These are phyloP conservation scores for Rhizomucor miehei DNA, from an alignment of 371 early-diverging fungal genomes.

Conservation along the genomic window DNA sequence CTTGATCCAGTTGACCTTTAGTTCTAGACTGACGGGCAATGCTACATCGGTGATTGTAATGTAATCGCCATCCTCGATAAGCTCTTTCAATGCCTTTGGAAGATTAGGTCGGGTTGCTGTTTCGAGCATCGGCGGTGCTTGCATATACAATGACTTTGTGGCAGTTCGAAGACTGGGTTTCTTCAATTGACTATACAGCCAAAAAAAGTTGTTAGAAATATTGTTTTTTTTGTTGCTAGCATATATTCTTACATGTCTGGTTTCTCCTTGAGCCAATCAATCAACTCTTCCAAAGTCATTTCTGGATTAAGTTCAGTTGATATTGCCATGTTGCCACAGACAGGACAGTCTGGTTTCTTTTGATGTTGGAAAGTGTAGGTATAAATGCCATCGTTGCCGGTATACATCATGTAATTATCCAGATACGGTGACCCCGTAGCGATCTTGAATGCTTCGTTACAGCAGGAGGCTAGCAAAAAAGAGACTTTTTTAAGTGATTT, in stretches of 20 bases:
- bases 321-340: constrained; percentile 70
- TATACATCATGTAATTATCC: constrained; percentile 96
- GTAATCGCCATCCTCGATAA: constrained; percentile 63
- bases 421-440: constrained; percentile 75
- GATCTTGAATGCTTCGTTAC: constrained; percentile 93
- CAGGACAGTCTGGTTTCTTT: constrained; percentile 86
- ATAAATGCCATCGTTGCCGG: constrained; percentile 87
- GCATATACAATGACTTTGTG: constrained; percentile 74
- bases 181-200: constrained; percentile 64
- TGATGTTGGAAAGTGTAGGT: constrained; percentile 87
- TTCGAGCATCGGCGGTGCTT: constrained; percentile 71
- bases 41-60: constrained; percentile 75
- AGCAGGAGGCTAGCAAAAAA: constrained; percentile 72
- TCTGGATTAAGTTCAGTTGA: constrained; percentile 40
- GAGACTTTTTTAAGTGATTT: too few species aligned
- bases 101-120: constrained; percentile 73
- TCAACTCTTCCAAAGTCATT: constrained; percentile 64
- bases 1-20: constrained; percentile 28
- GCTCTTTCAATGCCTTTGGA: constrained; percentile 51
- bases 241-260: constrained; percentile 65
- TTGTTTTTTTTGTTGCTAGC: background rate
- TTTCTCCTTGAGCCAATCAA: constrained; percentile 72
- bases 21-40: constrained; percentile 63
- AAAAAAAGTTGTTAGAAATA: background rate
- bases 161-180: constrained; percentile 69